Base-by-base conservation (phyloP, 129 eudicot genomes). In the Logfia minima region DNA sequence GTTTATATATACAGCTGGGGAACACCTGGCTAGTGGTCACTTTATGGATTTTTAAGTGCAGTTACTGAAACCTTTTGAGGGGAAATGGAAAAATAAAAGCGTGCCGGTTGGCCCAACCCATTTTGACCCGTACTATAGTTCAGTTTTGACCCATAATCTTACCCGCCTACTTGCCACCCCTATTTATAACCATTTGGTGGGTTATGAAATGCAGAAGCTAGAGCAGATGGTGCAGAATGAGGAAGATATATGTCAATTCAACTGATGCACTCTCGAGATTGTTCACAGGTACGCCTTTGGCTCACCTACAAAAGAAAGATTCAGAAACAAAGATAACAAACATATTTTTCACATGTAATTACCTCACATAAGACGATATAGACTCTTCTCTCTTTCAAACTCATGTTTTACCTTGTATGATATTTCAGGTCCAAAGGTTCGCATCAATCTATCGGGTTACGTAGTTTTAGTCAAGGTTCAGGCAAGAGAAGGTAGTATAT, bases 401-500 rank as follows among this genome's bases (percentile, higher is more conserved):
- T 37, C 19, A 60, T 37, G 39, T 61, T 55, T 55, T 45, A 48
- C 21, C 18, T 48, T 24, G 68, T 24, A 24, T 63, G 10, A 63
- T 39, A 23, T 35, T 76, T 41, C 63, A 93, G 98, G 90, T 93
- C 13, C 96, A 87, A 66, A 84, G 86, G 74, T 74, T 93, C 77
- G 97, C 98, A 41, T 83, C 90, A 51, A 89, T 93, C 39, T 93
- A 93, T 80, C 93, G 86, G 86, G 39, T 75, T 90, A 83, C 84
- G 58, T 65, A 91, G 98, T 83, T 83, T 77, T 68, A 85, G 91
- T 81, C 92, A 86, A 84, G 92, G 91, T 72, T 86, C 97, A 35
- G 97, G 97, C 83, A 86, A 87, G 85, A 93, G 90, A 80, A 86
- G 96, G 97, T 93, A 84, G 53, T 63, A 2, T 4, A 16, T 72